Evolutionary conservation across 306 rosid genomes (phyloP), one percentile per base, ranked within the genome.

Genomic region (Sindora glabra): DNA sequence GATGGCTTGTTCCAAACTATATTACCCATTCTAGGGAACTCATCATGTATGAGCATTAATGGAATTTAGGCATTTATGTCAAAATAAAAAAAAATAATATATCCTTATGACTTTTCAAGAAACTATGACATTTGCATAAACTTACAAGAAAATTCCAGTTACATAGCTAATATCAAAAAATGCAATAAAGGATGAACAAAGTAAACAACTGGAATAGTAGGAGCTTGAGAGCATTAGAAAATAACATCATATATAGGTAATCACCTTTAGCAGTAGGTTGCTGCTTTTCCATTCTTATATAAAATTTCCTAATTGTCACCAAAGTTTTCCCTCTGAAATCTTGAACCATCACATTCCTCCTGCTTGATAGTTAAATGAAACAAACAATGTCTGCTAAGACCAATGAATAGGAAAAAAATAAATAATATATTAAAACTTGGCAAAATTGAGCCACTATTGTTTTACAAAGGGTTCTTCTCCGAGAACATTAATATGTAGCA

Each of bases 221-320:
- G n/a, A n/a, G n/a, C n/a, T n/a, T n/a, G n/a, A n/a, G n/a, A n/a
- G n/a, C n/a, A n/a, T n/a, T n/a, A n/a, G n/a, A n/a, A n/a, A n/a
- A n/a, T n/a, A n/a, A n/a, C n/a, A n/a, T n/a, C n/a, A 14, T 18
- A 48, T 5, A 22, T 25, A 34, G 25, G 17, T 34, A 70, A 57
- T 67, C 46, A 90, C 97, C 97, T 87, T 70, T 87, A 17, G 55
- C 8, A 46, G 75, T 22, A 44, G 82, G 86, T 59, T 65, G 58
- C 60, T 71, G 80, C 74, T 77, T 83, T 67, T 96, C 97, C 46
- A 77, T 86, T 65, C 79, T 87, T 4, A 24, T 40, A 71, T 70
- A 83, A 46, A 42, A 82, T 21, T 87, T 87, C 65, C 89, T 83
- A 36, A 90, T 71, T 21, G 95, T 79, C 25, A 90, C 89, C 70